Evolutionary conservation across 768 basidiomycete species (phyloP), one percentile per base, ranked within the genome.

Genomic region (Termitomyces sp.): DNA sequence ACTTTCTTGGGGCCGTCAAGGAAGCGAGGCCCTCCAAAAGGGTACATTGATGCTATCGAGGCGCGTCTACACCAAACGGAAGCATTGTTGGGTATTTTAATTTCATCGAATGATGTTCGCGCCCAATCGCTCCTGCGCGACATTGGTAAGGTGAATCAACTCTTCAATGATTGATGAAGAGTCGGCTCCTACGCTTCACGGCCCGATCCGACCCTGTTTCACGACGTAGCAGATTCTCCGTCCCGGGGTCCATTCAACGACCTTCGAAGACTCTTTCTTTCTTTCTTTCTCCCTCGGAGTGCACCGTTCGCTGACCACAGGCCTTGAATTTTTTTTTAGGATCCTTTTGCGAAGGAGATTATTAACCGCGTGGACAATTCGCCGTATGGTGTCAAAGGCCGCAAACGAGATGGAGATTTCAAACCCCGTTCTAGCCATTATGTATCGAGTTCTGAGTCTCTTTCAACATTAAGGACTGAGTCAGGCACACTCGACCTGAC

Each of bases 31-130:
- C 89, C 89, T 3, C 89, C 91, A n/a, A 92, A 91, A 66, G 93
- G 93, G 1, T 96, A 96, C 76, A 94, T 96, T 66, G 92, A 95
- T 65, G 92, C 92, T 28, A 93, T 96, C 63, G 93, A 96, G 71
- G 89, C 89, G 14, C 83, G 91, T 14, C 74, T 96, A 5, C 94
- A 96, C 63, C 91, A 95, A 66, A 91, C 92, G 17, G 93, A 96
- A 68, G 93, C 93, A 0, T 76, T 96, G 41, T 76, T 96, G 28
- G 94, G 92, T 52, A 88, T 93, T 56, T 74, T 95, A 52, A 76
- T 94, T 39, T 77, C 85, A 35, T 77, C 80, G 3, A 67, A 61
- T 14, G 73, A 76, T 37, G 60, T 63, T n/a, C 63, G 77, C 3
- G 76, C 76, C 4, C 72, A 73, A 52, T 70, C 74, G 3, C 71